Evolutionary conservation across 306 rosid species (phyloP).

Genomic region (Prunus padus): DNA sequence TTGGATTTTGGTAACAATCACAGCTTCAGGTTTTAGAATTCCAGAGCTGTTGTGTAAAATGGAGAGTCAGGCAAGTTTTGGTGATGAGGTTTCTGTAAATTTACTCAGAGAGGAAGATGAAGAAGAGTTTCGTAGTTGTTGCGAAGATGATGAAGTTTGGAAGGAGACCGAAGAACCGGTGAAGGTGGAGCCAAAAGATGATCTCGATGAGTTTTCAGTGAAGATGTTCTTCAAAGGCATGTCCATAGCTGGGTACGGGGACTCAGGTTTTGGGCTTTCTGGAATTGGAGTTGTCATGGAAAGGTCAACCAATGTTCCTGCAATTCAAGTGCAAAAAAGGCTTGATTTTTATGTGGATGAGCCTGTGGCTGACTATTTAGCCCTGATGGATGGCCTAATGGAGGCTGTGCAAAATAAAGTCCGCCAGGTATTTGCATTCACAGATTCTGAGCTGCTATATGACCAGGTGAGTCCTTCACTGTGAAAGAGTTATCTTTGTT

Average conservation of each 20-base stretch:
- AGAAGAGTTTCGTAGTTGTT: constrained; percentile 92
- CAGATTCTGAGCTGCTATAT: constrained; percentile 67
- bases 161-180: constrained; percentile 55
- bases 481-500: background rate
- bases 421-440: constrained; percentile 64
- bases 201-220: constrained; percentile 71
- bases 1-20: constrained; percentile 23
- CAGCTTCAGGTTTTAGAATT: constrained; percentile 15
- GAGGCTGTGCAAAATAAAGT: constrained; percentile 63
- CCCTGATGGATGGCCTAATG: constrained; percentile 77
- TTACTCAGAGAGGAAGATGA: constrained; percentile 73
- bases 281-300: constrained; percentile 97
- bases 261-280: constrained; percentile 62
- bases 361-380: constrained; percentile 73
- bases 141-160: constrained; percentile 71
- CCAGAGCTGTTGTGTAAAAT: constrained; percentile 32
- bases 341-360: constrained; percentile 84
- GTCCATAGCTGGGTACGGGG: constrained; percentile 65
- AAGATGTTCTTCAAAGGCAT: constrained; percentile 85
- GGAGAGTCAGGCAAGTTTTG: constrained; percentile 54
- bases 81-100: constrained; percentile 29
- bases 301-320: constrained; percentile 46
- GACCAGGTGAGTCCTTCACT: constrained; percentile 55
- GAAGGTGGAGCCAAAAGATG: constrained; percentile 54
- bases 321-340: constrained; percentile 75